These are phyloP conservation scores for Solanum sitiens DNA, from an alignment of 257 asterid species.

Conservation along the genomic window DNA sequence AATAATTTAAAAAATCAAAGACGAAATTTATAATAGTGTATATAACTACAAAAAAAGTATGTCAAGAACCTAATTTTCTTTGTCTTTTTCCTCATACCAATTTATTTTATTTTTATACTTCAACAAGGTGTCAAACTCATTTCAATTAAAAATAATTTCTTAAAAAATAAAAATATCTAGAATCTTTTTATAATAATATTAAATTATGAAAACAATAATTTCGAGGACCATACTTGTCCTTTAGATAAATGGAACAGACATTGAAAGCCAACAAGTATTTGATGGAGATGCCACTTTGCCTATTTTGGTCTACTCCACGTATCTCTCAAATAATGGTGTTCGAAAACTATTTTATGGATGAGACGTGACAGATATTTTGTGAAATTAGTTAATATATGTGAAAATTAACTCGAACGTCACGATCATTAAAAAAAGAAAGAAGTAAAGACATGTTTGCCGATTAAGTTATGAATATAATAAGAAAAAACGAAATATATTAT, in stretches of 20 bases:
- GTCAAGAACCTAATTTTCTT: neutral
- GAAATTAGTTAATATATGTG: fast-evolving
- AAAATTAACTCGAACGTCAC: too few relatives aligned
- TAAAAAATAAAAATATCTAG: neutral
- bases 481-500: too few relatives aligned
- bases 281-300: neutral
- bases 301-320: neutral
- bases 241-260: neutral
- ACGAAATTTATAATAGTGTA: neutral
- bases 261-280: neutral
- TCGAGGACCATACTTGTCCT: neutral
- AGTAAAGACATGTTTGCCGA: neutral
- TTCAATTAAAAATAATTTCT: neutral
- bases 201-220: neutral
- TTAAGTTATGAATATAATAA: too few relatives aligned
- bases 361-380: too few relatives aligned
- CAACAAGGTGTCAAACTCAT: neutral
- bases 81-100: neutral
- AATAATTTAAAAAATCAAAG: neutral
- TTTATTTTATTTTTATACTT: neutral
- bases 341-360: neutral
- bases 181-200: neutral
- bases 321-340: neutral
- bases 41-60: neutral
- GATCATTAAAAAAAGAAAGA: neutral